Percentiles rank a stretch among this genome's conserved stretches.
phyloP scores from a whole-genome alignment of 1,284 basidiomycete genomes.

The Sanghuangporus baumii region DNA sequence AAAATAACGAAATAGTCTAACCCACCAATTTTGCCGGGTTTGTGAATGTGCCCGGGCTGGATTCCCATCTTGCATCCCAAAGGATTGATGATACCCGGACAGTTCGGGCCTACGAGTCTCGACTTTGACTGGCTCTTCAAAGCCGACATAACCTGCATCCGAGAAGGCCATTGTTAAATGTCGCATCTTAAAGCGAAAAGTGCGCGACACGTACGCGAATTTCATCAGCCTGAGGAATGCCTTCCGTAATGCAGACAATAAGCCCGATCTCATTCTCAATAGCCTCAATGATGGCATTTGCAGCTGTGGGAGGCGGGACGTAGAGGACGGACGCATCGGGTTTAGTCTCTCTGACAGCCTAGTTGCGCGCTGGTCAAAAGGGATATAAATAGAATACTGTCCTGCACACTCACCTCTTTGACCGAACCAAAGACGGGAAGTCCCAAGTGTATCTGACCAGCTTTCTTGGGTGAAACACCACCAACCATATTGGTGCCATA shows the following conservation, averaged over 20 bases:
- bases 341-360: constrained; percentile 80
- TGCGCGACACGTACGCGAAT: constrained; percentile 56
- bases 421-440: constrained; percentile 94
- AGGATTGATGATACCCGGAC: constrained; percentile 97
- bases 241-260: constrained; percentile 97
- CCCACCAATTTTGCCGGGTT: constrained; percentile 87
- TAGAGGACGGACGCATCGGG: constrained; percentile 95
- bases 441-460: constrained; percentile 92
- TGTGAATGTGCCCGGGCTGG: constrained; percentile 97
- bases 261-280: constrained; percentile 96
- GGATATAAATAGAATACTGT: background rate
- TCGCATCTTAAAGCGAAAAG: constrained; percentile 11
- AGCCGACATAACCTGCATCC: constrained; percentile 79
- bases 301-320: constrained; percentile 89
- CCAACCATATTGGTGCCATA: constrained; percentile 98
- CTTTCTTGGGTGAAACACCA: constrained; percentile 97
- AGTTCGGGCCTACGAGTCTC: constrained; percentile 95
- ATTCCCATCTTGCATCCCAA: constrained; percentile 99
- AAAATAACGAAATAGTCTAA: constrained; percentile 11
- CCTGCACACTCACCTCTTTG: constrained; percentile 59
- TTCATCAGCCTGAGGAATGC: constrained; percentile 95
- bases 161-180: background rate
- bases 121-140: constrained; percentile 93
- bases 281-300: constrained; percentile 94
- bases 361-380: constrained; percentile 6